phyloP scores from a whole-genome alignment of 371 early-diverging fungal genomes.

The Gilbertella persicaria region DNA sequence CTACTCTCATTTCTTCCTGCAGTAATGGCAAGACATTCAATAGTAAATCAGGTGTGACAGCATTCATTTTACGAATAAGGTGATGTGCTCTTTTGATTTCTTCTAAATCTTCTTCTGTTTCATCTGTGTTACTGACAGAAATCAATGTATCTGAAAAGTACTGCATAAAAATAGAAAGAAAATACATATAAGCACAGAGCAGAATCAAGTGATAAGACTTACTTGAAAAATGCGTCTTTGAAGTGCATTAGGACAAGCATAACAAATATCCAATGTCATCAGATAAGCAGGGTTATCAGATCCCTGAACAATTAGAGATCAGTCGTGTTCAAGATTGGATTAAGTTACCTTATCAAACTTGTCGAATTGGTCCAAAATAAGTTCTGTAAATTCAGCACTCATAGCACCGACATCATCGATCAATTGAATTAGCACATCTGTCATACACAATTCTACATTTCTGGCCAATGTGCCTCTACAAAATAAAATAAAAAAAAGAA shows the following conservation, averaged over 20 bases:
- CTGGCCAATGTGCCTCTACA: slow-evolving; percentile 68
- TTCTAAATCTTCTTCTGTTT: slow-evolving; percentile 52
- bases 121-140: slow-evolving; percentile 47
- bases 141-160: slow-evolving; percentile 79
- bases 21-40: slow-evolving; percentile 92
- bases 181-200: slow-evolving; percentile 1
- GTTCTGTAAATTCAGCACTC: slow-evolving; percentile 77
- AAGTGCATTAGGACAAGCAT: slow-evolving; percentile 70
- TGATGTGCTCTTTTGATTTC: slow-evolving; percentile 72
- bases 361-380: slow-evolving; percentile 77
- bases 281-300: slow-evolving; percentile 72
- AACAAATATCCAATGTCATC: slow-evolving; percentile 85
- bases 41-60: slow-evolving; percentile 73
- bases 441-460: slow-evolving; percentile 77
- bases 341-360: slow-evolving; percentile 57
- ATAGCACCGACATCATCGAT: slow-evolving; percentile 74
- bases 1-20: slow-evolving; percentile 89
- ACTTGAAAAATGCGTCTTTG: slow-evolving; percentile 91
- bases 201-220: too few species aligned
- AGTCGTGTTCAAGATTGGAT: neutral
- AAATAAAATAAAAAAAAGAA: neutral
- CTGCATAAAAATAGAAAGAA: slow-evolving; percentile 22
- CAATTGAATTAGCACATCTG: slow-evolving; percentile 82
- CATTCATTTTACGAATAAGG: slow-evolving; percentile 79
- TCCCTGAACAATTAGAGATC: slow-evolving; percentile 35